These are phyloP conservation scores for Metschnikowia orientalis DNA, from an alignment of 805 yeast species.

Conservation along the genomic window DNA sequence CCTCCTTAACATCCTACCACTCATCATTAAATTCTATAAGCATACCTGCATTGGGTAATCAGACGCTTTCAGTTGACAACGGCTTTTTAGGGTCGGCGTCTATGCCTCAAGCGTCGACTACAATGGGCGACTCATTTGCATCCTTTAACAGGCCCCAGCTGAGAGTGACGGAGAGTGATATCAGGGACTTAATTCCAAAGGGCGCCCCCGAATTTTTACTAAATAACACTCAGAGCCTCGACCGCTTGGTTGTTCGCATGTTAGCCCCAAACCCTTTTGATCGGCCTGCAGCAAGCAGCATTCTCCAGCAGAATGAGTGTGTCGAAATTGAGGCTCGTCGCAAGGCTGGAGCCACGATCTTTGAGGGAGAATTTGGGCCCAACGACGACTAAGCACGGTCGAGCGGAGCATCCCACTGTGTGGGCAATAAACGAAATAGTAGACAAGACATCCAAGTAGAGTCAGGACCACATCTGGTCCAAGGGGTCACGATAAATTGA, in stretches of 20 bases:
- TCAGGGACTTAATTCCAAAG: conserved; percentile 50
- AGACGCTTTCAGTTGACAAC: conserved; percentile 5
- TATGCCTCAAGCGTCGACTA: too few relatives aligned
- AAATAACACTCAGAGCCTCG: conserved; percentile 54
- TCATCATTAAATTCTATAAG: conserved; percentile 20
- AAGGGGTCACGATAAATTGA: too few relatives aligned
- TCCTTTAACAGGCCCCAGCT: conserved; percentile 1
- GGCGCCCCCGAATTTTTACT: conserved; percentile 88
- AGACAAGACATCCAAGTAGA: too few relatives aligned
- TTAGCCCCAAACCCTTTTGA: conserved; percentile 74
- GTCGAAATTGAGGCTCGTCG: conserved; percentile 72
- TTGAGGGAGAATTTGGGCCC: conserved; percentile 95
- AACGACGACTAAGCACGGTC: conserved; percentile 18
- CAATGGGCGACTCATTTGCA: conserved; percentile 4
- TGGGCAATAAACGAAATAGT: conserved; percentile 5
- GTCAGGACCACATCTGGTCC: too few relatives aligned
- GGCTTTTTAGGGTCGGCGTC: conserved; percentile 1
- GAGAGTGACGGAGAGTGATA: conserved; percentile 2
- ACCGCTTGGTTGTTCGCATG: conserved; percentile 82
- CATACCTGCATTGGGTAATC: conserved; percentile 13
- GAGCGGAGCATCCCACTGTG: conserved; percentile 8
- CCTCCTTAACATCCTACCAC: conserved; percentile 31
- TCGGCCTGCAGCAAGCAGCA: conserved; percentile 74
- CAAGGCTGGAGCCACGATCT: conserved; percentile 89
- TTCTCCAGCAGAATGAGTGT: conserved; percentile 71